Evolutionary conservation across 805 yeast genomes (phyloP), one percentile per base, ranked within the genome.

Genomic region (Metschnikowia chrysomelidarum): DNA sequence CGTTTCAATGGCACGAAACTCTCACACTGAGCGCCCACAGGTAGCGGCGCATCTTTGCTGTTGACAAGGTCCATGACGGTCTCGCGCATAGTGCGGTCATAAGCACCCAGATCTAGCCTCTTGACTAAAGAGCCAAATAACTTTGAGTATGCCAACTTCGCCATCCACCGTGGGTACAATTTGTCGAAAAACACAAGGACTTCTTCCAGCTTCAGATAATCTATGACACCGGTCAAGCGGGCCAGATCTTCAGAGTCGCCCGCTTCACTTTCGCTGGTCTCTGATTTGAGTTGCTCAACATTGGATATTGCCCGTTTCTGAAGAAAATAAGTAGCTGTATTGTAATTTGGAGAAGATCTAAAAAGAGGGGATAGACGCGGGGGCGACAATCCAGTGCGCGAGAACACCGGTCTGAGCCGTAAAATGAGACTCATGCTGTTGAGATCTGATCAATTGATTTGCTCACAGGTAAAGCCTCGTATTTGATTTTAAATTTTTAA

Each of bases 1-100:
- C 95, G 69, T 38, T 67, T 69, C 36, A 89, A 73, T 0, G 93
- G 83, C 20, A 81, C 75, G 19, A 87, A 70, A 2, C 80, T 78
- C 5, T 74, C 67, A 31, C 87, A 64, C 19, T 69, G 60, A 10
- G 59, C 51, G 6, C 47, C 57, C 3, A 31, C 41, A 3, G 70
- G 68, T 17, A 65, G 46, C 6, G 70, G 67, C 11, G 50, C 36
- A 6, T 41, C 24, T 2, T 34, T 34, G 16, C 48, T 42, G 14
- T 40, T 30, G 41, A 49, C 33, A 35, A 42, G 17, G 14, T 27
- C 34, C 23, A 32, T 31, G 9, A 62, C 58, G 24, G 35, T 40
- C 2, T 50, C 43, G 29, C 44, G 42, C 19, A 57, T 44, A 12
- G 49, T 35, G 1, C 49, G 53, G 7, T 44, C 47, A 12, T 39